Conservation (phyloP, 78 protist genomes). For the Dictyostelium firmibasis region DNA sequence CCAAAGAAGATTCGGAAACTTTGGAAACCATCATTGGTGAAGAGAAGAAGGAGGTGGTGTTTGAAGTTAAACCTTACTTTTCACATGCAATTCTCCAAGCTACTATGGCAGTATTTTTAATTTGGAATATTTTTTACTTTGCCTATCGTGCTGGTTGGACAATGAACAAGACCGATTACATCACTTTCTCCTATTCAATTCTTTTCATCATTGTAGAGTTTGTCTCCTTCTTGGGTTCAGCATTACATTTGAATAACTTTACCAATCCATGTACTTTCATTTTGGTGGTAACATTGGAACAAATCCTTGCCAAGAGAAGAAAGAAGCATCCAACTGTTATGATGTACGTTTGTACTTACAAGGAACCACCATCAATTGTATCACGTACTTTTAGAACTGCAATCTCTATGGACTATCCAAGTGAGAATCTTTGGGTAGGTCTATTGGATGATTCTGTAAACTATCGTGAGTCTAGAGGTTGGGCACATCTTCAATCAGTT, state of each 20-base stretch:
- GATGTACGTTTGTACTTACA: conserved; percentile 66
- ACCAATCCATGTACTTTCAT: conserved; percentile 77
- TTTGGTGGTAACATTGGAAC: conserved; percentile 71
- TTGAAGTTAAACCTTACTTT: conserved; percentile 74
- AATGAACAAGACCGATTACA: conserved; percentile 31
- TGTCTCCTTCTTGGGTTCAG: conserved; percentile 58
- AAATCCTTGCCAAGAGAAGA: conserved; percentile 54
- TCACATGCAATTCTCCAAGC: conserved; percentile 64
- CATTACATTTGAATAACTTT: conserved; percentile 74
- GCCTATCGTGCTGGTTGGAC: conserved; percentile 82
- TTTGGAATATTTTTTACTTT: conserved; percentile 72
- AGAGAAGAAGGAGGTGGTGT: conserved; percentile 62
- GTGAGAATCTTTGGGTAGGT: conserved; percentile 59
- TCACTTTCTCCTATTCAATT: conserved; percentile 8
- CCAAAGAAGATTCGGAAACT: conserved; percentile 41
- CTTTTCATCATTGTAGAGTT: conserved; percentile 62
- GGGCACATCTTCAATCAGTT: conserved; percentile 78
- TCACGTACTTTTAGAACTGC: conserved; percentile 77
- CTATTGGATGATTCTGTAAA: conserved; percentile 68
- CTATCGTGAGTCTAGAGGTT: conserved; percentile 69
- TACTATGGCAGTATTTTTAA: conserved; percentile 67
- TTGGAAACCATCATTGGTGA: conserved; percentile 68
- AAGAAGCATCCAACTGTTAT: conserved; percentile 50
- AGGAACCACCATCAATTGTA: conserved; percentile 78
- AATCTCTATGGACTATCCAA: conserved; percentile 72